These are phyloP conservation scores for Amanita pallidorosea DNA, from an alignment of 768 basidiomycete species.

Conservation along the genomic window DNA sequence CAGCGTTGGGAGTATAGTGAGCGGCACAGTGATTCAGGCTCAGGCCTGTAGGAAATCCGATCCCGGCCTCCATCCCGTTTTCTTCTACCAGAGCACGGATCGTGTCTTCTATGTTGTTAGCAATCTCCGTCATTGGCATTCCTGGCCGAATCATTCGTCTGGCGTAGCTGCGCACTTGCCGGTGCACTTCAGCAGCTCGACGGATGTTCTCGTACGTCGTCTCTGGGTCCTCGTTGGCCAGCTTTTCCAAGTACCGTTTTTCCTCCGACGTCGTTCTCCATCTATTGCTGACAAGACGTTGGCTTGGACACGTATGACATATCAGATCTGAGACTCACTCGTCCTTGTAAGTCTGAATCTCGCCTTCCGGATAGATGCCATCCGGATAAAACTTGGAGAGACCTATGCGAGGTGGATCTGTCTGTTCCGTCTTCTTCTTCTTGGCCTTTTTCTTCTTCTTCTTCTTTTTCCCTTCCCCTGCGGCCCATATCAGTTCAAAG, in stretches of 20 bases:
- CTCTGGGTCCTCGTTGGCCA: conserved; percentile 71
- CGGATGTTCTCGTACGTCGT: conserved; percentile 85
- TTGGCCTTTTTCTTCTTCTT: conserved; percentile 91
- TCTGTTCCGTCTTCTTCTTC: conserved; percentile 78
- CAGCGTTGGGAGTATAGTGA: conserved; percentile 93
- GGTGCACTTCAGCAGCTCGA: conserved; percentile 90
- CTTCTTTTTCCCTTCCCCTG: conserved; percentile 61
- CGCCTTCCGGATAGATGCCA: conserved; percentile 86
- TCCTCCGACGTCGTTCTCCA: conserved; percentile 90
- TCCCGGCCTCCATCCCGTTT: conserved; percentile 71
- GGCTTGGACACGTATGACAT: conserved; percentile 1
- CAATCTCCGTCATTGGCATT: conserved; percentile 91
- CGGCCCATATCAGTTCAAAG: not conserved
- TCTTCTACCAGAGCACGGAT: conserved; percentile 89
- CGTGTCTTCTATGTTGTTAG: conserved; percentile 85
- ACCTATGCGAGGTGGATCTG: conserved; percentile 86
- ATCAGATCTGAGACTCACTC: conserved; percentile 47
- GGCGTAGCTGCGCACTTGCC: conserved; percentile 79
- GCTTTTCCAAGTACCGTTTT: conserved; percentile 70
- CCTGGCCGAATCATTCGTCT: conserved; percentile 82
- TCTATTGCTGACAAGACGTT: conserved; percentile 45
- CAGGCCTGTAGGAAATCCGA: conserved; percentile 95
- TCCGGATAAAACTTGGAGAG: conserved; percentile 81
- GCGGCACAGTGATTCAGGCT: conserved; percentile 93
- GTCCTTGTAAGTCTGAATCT: conserved; percentile 84